Evolutionary conservation across 371 early-diverging fungal species (phyloP).

Genomic region (Actinomucor elegans): DNA sequence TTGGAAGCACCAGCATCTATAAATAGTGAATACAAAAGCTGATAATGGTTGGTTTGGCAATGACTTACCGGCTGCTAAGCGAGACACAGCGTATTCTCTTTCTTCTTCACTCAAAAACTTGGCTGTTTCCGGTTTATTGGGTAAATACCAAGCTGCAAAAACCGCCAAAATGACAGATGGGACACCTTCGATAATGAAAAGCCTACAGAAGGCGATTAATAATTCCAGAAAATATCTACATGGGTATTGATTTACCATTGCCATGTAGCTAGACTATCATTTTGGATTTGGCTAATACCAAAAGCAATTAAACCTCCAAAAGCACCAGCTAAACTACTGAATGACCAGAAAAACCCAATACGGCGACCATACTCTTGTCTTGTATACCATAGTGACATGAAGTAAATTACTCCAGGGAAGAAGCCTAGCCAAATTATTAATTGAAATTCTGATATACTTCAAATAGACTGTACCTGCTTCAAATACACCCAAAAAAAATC

Average conservation of each 20-base stretch:
- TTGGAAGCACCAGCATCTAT: slow-evolving; percentile 44
- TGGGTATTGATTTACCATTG: no score
- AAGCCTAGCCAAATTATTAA: slow-evolving; percentile 5
- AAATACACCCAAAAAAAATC: slow-evolving; percentile 25
- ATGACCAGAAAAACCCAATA: slow-evolving; percentile 43
- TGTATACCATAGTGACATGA: slow-evolving; percentile 46
- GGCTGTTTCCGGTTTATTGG: slow-evolving; percentile 57
- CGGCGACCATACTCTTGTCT: slow-evolving; percentile 41
- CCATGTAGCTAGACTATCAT: slow-evolving; percentile 32
- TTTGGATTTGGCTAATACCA: slow-evolving; percentile 34
- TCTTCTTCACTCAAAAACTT: slow-evolving; percentile 58
- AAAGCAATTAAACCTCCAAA: slow-evolving; percentile 42
- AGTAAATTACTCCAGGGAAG: slow-evolving; percentile 31
- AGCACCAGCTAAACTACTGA: slow-evolving; percentile 44
- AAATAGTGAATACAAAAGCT: no score
- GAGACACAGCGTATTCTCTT: slow-evolving; percentile 37
- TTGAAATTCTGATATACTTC: background rate
- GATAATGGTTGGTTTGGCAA: no score
- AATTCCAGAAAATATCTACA: background rate
- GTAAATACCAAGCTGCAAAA: slow-evolving; percentile 48
- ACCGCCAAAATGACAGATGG: slow-evolving; percentile 42
- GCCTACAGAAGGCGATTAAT: slow-evolving; percentile 28
- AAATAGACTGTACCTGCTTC: slow-evolving; percentile 21
- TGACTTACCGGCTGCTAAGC: slow-evolving; percentile 43
- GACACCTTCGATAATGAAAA: slow-evolving; percentile 56